Evolutionary conservation across 1,139 yeast genomes (phyloP).

Genomic region (Saccharomycopsis crataegensis): DNA sequence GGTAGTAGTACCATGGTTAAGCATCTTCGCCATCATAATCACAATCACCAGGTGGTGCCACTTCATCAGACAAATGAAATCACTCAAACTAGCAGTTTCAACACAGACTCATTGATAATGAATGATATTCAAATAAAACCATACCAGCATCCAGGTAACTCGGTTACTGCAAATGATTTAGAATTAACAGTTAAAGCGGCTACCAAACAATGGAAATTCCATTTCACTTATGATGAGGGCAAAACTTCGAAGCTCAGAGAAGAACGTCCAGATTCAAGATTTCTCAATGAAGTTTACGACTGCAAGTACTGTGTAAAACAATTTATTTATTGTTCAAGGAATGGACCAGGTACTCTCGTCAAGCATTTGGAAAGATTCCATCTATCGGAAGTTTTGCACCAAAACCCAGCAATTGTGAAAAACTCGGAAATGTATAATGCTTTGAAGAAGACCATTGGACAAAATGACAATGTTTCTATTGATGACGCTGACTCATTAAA

Average conservation of each 20-base stretch:
- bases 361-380: slow-evolving; percentile 21
- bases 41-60: no score
- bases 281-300: slow-evolving; percentile 1
- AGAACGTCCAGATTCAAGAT: not conserved
- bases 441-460: not conserved
- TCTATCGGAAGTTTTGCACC: slow-evolving; percentile 6
- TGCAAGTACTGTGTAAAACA: slow-evolving; percentile 16
- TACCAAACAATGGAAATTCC: slow-evolving; percentile 16
- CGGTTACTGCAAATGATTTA: slow-evolving; percentile 2
- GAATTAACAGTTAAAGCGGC: slow-evolving; percentile 12
- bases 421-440: not conserved
- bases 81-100: no score
- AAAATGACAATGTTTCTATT: not conserved
- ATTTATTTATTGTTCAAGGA: slow-evolving; percentile 17
- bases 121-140: not conserved
- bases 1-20: no score
- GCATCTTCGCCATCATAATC: no score
- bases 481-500: not conserved
- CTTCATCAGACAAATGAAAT: no score
- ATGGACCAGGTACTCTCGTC: slow-evolving; percentile 17
- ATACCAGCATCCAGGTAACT: not conserved
- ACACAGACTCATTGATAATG: not conserved
- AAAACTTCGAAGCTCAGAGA: not conserved
- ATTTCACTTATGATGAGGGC: slow-evolving; percentile 3
- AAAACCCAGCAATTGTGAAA: slow-evolving; percentile 1